These are phyloP conservation scores for Fistulifera solaris DNA, from an alignment of 108 stramenopile genomes.

Conservation along the genomic window DNA sequence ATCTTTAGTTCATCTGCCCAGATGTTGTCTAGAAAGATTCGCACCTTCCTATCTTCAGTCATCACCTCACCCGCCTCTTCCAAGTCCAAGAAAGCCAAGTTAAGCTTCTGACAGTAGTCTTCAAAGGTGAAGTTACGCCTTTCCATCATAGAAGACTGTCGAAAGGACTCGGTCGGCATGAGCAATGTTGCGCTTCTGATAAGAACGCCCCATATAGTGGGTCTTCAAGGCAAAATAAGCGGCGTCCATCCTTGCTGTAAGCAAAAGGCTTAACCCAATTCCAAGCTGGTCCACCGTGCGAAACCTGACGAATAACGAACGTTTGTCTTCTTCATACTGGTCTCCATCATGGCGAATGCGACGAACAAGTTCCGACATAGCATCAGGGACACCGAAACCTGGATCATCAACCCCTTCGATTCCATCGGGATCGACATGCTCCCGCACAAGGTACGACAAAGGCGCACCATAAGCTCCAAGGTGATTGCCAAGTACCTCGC, in stretches of 20 bases:
- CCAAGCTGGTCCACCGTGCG: conserved; percentile 11
- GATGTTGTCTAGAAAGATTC: conserved; percentile 9
- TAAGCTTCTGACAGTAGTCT: conserved; percentile 1
- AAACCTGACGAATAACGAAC: conserved; percentile 12
- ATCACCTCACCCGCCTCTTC: conserved; percentile 10
- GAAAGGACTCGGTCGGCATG: conserved; percentile 5
- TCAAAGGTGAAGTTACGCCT: conserved; percentile 22
- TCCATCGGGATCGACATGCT: not conserved
- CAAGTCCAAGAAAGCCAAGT: conserved; percentile 11
- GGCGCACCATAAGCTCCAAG: not conserved
- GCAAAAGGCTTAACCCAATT: conserved; percentile 7
- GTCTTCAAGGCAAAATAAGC: conserved; percentile 19
- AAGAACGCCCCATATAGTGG: conserved; percentile 11
- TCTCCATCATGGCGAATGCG: conserved; percentile 9
- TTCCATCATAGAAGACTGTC: conserved; percentile 10
- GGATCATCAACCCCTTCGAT: not conserved
- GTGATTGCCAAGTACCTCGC: not conserved
- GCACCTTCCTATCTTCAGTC: conserved; percentile 12
- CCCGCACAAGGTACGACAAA: not conserved
- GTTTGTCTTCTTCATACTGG: conserved; percentile 12
- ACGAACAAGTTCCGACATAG: conserved; percentile 13
- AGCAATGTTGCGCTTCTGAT: not conserved
- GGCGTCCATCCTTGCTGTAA: conserved; percentile 11
- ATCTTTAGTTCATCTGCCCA: not conserved
- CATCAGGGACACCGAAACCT: conserved; percentile 2